Percentiles rank a stretch among this genome's conserved stretches.
Evolutionary conservation across 176 grass and related monocot genomes (phyloP).

Genomic region (Sorghum bicolor): DNA sequence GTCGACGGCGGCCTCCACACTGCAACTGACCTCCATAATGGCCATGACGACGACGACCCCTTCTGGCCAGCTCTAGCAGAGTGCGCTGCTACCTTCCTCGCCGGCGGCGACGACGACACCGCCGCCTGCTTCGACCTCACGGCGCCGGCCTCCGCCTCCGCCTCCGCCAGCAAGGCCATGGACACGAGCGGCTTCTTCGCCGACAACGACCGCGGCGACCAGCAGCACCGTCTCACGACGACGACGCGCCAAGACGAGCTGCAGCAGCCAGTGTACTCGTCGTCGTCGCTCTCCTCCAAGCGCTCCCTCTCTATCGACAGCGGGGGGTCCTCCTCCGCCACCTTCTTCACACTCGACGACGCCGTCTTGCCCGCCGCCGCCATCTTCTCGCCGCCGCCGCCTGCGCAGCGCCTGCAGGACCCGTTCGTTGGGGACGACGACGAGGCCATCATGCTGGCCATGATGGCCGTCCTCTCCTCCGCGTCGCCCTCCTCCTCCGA

Average conservation of each 20-base stretch:
- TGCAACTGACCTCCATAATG: background rate
- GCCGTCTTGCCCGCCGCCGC: background rate
- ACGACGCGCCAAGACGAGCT: background rate
- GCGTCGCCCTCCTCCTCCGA: slow-evolving; percentile 61
- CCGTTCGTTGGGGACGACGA: slow-evolving; percentile 45
- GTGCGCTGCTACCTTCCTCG: slow-evolving; percentile 32
- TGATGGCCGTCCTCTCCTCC: slow-evolving; percentile 84
- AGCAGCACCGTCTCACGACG: background rate
- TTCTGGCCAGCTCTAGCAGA: slow-evolving; percentile 40
- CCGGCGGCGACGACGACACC: slow-evolving; percentile 7
- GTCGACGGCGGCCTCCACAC: slow-evolving; percentile 2
- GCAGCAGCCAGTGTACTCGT: background rate
- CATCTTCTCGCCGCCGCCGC: background rate
- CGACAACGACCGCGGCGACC: background rate
- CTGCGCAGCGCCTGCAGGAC: background rate
- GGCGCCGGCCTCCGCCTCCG: background rate
- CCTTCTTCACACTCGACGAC: slow-evolving; percentile 28
- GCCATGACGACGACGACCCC: background rate
- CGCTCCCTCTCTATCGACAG: slow-evolving; percentile 58
- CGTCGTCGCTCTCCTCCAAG: slow-evolving; percentile 48
- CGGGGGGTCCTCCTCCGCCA: slow-evolving; percentile 31
- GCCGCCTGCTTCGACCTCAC: slow-evolving; percentile 14
- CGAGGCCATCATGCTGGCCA: slow-evolving; percentile 59
- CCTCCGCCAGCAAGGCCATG: background rate
- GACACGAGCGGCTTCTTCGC: slow-evolving; percentile 1